Percentiles rank a stretch among this genome's conserved stretches.
phyloP scores from a whole-genome alignment of 495 filamentous ascomycete species.

The Podospora pseudoanserina region DNA sequence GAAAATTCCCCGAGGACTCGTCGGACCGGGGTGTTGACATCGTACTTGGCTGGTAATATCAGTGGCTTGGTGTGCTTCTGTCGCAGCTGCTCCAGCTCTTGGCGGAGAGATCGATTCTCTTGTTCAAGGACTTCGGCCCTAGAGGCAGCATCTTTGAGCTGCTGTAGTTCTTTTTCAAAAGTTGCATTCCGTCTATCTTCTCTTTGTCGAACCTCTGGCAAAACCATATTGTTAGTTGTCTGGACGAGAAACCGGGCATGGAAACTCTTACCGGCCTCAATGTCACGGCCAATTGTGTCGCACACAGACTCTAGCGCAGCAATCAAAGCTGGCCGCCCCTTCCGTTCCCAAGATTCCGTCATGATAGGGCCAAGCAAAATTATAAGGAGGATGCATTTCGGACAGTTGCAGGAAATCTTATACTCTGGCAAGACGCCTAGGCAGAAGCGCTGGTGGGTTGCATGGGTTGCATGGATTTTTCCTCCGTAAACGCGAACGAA shows the following conservation, averaged over 20 bases:
- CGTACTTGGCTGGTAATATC: not conserved
- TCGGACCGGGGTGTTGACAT: not conserved
- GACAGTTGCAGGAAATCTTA: not conserved
- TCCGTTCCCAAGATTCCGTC: conserved; percentile 41
- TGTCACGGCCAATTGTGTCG: conserved; percentile 35
- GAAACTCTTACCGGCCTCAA: conserved; percentile 31
- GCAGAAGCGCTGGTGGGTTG: not conserved
- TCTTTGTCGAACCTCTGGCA: conserved; percentile 22
- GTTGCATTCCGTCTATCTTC: conserved; percentile 18
- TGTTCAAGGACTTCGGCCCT: conserved; percentile 29
- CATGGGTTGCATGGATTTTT: not conserved
- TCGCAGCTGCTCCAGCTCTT: conserved; percentile 33
- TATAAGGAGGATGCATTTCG: not conserved
- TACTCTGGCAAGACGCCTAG: not conserved
- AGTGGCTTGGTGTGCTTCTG: conserved; percentile 6
- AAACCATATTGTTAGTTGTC: not conserved
- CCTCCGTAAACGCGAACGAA: not conserved
- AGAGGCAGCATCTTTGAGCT: conserved; percentile 26
- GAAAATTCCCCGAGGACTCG: conserved; percentile 23
- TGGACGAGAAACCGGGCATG: conserved; percentile 9
- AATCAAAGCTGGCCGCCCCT: conserved; percentile 38
- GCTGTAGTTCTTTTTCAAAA: conserved; percentile 29
- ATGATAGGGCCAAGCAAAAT: not conserved
- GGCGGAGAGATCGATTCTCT: conserved; percentile 36
- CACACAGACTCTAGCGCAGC: conserved; percentile 40